Evolutionary conservation across 768 basidiomycete species (phyloP).

Genomic region (Naganishia friedmannii): DNA sequence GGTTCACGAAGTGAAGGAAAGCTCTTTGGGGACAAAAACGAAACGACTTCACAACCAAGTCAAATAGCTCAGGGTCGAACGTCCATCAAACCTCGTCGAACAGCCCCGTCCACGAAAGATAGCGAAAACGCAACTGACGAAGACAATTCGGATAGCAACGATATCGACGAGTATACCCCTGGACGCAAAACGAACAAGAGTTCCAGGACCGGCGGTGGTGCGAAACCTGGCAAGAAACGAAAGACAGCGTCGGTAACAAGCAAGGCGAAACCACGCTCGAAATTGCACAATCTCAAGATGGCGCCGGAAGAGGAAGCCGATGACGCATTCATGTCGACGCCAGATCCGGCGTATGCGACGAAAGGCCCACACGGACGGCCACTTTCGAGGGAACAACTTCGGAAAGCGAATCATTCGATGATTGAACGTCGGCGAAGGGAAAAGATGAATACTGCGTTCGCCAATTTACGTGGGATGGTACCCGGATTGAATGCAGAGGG

Average conservation of each 20-base stretch:
- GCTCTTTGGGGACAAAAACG: background rate
- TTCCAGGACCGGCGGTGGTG: constrained; percentile 3
- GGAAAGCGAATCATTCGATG: constrained; percentile 88
- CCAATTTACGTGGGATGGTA: constrained; percentile 72
- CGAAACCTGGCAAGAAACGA: background rate
- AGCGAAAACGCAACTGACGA: constrained; percentile 4
- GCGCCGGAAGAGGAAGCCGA: background rate
- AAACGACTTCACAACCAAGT: background rate
- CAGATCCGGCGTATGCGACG: background rate
- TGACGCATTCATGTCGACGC: background rate
- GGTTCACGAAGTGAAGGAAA: background rate
- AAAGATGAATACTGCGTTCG: constrained; percentile 90
- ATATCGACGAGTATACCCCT: constrained; percentile 20
- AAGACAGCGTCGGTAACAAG: background rate
- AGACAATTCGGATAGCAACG: background rate
- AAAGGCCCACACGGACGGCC: constrained; percentile 24
- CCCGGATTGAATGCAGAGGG: constrained; percentile 59
- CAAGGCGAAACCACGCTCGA: background rate
- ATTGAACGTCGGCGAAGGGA: constrained; percentile 92
- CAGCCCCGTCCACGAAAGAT: background rate
- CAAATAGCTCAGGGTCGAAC: background rate
- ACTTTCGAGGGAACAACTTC: constrained; percentile 67
- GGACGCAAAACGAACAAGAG: constrained; percentile 25
- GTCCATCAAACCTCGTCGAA: background rate
- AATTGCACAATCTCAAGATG: background rate